Evolutionary conservation across 202 grass and related monocot species (phyloP), one percentile per base, ranked within the genome.

Genomic region (Carex arenaria): DNA sequence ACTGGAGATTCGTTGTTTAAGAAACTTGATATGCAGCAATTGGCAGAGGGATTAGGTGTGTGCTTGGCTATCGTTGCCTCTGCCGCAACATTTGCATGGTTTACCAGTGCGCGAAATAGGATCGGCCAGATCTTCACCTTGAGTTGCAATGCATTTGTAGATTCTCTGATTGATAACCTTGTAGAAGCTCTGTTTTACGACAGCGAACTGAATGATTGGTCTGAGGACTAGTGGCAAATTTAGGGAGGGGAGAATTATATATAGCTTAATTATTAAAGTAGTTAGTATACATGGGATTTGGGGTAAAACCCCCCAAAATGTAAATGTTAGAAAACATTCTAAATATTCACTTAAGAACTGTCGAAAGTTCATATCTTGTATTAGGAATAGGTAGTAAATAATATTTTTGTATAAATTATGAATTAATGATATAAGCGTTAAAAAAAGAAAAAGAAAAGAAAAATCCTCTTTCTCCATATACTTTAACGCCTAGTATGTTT

Each of bases 1-100:
- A 98, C 95, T 7, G 95, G 95, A 0, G 87, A 90, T 87, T 95
- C 95, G 28, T 88, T 98, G 85, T 98, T 98, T 89, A 93, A 89
- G 89, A 98, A 98, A 85, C 88, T 98, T 66, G 93, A 98, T 77
- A 75, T 84, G 83, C 84, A 90, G 72, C 84, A 98, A 87, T 91
- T 98, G 63, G 91, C 80, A 64, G 95, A 98, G 85, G 95, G 86
- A n/a, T 82, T 87, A 3, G 95, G 83, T 52, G 66, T 93, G 66
- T 95, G 95, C 59, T 83, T 95, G 56, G 89, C 91, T 0, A 93
- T 98, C 15, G 83, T 98, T 6, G 91, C 91, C 23, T 86, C 83
- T 26, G 91, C 95, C 1, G 95, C 93, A 38, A 61, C 89, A 42
- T 95, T 98, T 82, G 95, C 95, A 61, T 92, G 90, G 91, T 83